Evolutionary conservation across 2,329 filamentous ascomycete species (phyloP), one percentile per base, ranked within the genome.

Genomic region (Apiospora pterosperma): DNA sequence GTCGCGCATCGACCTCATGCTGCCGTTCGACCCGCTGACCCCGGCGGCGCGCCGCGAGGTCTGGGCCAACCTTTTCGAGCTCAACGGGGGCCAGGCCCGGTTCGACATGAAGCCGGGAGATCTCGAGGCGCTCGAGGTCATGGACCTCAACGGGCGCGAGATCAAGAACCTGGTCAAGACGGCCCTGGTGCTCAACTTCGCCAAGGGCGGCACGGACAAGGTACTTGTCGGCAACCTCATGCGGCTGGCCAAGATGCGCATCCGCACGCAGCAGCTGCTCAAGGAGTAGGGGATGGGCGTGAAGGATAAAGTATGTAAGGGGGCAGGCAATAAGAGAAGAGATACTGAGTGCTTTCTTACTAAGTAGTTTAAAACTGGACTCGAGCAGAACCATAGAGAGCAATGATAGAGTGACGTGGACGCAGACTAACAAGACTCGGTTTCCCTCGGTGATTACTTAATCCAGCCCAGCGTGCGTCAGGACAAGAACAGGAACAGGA

Each of bases 1-100:
- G 36, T 67, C 74, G 55, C 65, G 74, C 68, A 63, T 69, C 62
- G 67, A 78, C 63, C 65, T 76, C 11, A 73, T 65, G 28, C 65
- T 78, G 0, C 44, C 25, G 14, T 52, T 52, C 44, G 25, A 31
- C 25, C 25, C 44, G 5, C 14, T 52, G 25, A 31, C 25, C 44
- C 14, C 3, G 25, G 7, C 19, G 25, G 16, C 28, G 16, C 48
- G 48, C 14, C 16, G 25, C 28, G 28, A 21, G 28, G 28, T 55
- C 28, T 55, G 48, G 48, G 16, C 19, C 21, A 25, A 21, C 34
- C 25, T 39, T 12, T 4, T 61, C n/a, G 21, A 8, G 14, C 5
- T 8, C 21, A 39, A 38, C 7, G 58, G 58, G 4, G 58, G 19
- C 7, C 6, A 2, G 34, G 59, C 16, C n/a, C 16, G 21, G 16